phyloP scores from a whole-genome alignment of 176 grass and related monocot genomes.

The Carex cristatella region DNA sequence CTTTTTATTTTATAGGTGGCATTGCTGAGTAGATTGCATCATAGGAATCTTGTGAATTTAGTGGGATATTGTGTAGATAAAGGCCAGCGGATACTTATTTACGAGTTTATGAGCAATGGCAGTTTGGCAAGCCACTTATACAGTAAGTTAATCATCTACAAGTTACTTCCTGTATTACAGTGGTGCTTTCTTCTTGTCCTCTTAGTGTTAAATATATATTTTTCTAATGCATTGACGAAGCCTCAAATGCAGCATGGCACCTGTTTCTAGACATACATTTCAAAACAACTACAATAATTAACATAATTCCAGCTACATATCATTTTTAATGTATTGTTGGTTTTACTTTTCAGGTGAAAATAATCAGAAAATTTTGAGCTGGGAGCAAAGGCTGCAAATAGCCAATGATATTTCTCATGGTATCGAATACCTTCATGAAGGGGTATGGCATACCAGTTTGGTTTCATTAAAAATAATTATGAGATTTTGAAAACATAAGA shows the following conservation, averaged over 20 bases:
- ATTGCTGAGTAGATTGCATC: conserved; percentile 93
- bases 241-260: background rate
- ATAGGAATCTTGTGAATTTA: conserved; percentile 99
- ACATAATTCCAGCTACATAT: background rate
- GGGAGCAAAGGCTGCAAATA: conserved; percentile 92
- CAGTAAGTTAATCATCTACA: conserved; percentile 39
- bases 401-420: conserved; percentile 81
- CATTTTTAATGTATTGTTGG: background rate
- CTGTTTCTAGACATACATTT: background rate
- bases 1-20: conserved; percentile 50
- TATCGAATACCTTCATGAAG: conserved; percentile 98
- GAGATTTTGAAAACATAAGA: background rate
- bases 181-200: background rate
- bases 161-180: background rate
- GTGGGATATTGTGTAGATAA: conserved; percentile 97
- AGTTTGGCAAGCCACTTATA: conserved; percentile 80
- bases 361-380: conserved; percentile 58
- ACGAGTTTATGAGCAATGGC: conserved; percentile 97
- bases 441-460: conserved; percentile 36
- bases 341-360: conserved; percentile 50
- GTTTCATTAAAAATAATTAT: background rate
- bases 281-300: background rate
- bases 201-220: background rate
- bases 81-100: conserved; percentile 73
- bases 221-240: background rate